Percentiles rank a stretch among this genome's conserved stretches.
These are phyloP conservation scores for Hypsizygus marmoreus DNA, from an alignment of 768 basidiomycete genomes.

Conservation along the genomic window DNA sequence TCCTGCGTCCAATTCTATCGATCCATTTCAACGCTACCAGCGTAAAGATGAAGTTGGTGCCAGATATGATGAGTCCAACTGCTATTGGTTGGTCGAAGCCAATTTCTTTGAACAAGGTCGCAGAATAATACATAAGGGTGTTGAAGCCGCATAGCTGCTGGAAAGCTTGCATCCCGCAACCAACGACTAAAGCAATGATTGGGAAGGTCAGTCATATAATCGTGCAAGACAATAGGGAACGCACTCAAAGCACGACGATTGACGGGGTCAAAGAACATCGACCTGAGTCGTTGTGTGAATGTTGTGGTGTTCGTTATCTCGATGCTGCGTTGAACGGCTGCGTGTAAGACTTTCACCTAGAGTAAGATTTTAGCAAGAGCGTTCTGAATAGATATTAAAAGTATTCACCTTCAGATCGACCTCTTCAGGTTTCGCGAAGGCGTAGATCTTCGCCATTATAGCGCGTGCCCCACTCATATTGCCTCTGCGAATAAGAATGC, in stretches of 20 bases:
- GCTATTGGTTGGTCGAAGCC: constrained; percentile 84
- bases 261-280: constrained; percentile 55
- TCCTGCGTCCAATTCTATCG: constrained; percentile 20
- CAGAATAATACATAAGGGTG: constrained; percentile 74
- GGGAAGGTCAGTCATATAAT: not conserved
- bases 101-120: constrained; percentile 77
- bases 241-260: constrained; percentile 73
- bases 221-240: constrained; percentile 21
- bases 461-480: constrained; percentile 48
- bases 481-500: constrained; percentile 66
- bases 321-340: constrained; percentile 61
- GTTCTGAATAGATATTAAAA: not conserved
- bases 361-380: not conserved
- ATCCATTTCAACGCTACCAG: constrained; percentile 75
- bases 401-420: constrained; percentile 60
- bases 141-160: constrained; percentile 88
- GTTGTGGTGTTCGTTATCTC: constrained; percentile 65
- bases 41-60: constrained; percentile 80
- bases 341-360: constrained; percentile 59
- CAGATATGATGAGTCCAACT: constrained; percentile 76
- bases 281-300: constrained; percentile 53
- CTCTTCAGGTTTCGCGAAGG: constrained; percentile 61
- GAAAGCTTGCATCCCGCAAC: constrained; percentile 79
- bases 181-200: constrained; percentile 61
- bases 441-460: constrained; percentile 71